Evolutionary conservation across 2,329 filamentous ascomycete species (phyloP).

Genomic region (Diplocarpon rosae): DNA sequence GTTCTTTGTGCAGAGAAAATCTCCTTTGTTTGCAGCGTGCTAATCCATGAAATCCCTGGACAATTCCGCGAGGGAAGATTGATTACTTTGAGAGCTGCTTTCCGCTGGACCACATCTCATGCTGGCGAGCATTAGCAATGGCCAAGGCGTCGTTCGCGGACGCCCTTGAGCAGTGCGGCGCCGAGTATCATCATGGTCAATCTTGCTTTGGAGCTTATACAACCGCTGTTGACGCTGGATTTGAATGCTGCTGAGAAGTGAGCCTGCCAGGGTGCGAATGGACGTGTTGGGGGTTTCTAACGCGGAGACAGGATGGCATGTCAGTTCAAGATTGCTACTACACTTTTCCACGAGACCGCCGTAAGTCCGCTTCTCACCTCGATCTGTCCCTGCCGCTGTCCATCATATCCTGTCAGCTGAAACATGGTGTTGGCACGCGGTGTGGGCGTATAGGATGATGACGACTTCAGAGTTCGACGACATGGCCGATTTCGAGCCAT

Average conservation of each 20-base stretch:
- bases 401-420: neutral
- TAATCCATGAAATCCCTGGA: no score
- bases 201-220: neutral
- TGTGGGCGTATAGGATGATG: neutral
- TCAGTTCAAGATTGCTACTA: slow-evolving; percentile 4
- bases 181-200: neutral
- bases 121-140: neutral
- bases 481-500: neutral
- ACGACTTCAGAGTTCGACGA: neutral
- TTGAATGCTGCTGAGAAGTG: slow-evolving; percentile 3
- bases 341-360: slow-evolving; percentile 1
- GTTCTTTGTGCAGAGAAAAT: no score
- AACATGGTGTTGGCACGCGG: neutral
- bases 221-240: slow-evolving; percentile 1
- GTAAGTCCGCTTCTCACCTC: neutral
- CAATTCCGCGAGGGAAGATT: neutral
- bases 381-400: neutral
- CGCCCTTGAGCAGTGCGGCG: neutral
- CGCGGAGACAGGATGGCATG: neutral
- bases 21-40: no score
- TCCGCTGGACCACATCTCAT: neutral
- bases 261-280: neutral
- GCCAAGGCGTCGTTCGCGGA: neutral
- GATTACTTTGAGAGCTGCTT: neutral
- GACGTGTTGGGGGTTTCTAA: neutral